These are phyloP conservation scores for Epithemia pelagica DNA, from an alignment of 108 stramenopile genomes.

Conservation along the genomic window DNA sequence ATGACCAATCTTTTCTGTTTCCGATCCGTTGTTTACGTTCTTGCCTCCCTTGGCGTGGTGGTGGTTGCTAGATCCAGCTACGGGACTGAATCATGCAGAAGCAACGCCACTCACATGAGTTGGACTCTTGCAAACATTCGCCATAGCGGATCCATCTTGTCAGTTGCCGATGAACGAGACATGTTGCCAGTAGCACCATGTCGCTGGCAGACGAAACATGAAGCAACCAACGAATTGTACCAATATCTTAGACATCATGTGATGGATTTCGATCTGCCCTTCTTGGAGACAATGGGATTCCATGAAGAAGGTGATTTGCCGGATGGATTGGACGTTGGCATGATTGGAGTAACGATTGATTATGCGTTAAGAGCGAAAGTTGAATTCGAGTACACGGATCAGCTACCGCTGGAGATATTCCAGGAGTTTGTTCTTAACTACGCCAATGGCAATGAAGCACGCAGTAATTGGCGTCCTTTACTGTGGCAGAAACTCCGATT, in stretches of 20 bases:
- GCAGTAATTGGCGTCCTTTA: slow-evolving; percentile 74
- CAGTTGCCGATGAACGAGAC: neutral
- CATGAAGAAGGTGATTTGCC: slow-evolving; percentile 16
- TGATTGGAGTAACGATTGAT: slow-evolving; percentile 52
- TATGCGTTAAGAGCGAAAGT: slow-evolving; percentile 57
- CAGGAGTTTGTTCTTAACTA: slow-evolving; percentile 77
- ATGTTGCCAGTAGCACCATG: neutral
- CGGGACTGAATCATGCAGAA: slow-evolving; percentile 2
- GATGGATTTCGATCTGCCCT: slow-evolving; percentile 62
- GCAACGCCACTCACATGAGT: slow-evolving; percentile 6
- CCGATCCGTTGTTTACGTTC: too few relatives aligned
- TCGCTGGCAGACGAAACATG: slow-evolving; percentile 18
- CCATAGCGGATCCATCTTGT: too few relatives aligned
- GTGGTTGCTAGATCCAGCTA: too few relatives aligned
- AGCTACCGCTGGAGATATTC: slow-evolving; percentile 53
- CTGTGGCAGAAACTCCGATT: slow-evolving; percentile 40
- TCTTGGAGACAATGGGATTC: slow-evolving; percentile 57
- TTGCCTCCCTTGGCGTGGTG: too few relatives aligned
- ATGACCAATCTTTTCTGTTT: too few relatives aligned
- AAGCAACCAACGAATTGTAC: slow-evolving; percentile 27
- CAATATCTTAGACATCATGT: slow-evolving; percentile 47
- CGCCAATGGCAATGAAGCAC: slow-evolving; percentile 74
- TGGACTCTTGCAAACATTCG: too few relatives aligned
- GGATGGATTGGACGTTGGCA: slow-evolving; percentile 65
- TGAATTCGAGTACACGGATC: slow-evolving; percentile 60